Base-by-base conservation (phyloP, 345 rosid genomes). In the Populus simonii region DNA sequence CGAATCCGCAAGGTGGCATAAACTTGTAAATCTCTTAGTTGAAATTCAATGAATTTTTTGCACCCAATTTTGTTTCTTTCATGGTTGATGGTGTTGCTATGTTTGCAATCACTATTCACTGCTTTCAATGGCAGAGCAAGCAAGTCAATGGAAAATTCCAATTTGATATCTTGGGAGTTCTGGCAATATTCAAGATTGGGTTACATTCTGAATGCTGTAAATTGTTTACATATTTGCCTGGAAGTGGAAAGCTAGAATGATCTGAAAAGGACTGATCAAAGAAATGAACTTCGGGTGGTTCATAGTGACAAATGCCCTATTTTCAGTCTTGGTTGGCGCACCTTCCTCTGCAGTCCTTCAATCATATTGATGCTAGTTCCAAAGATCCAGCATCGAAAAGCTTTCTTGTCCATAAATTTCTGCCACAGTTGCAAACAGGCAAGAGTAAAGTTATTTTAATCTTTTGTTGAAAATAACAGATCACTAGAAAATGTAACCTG, bases 1-100 rank as follows among this genome's bases (percentile, higher is more conserved):
- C 81, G 97, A 81, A 92, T 92, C 57, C 78, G 68, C 27, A 87
- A 75, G 80, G 87, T 90, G 76, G 79, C 81, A 57, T 91, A 89
- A 84, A 79, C 84, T 62, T 68, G 83, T 75, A 87, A 81, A 79
- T 81, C 86, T 80, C 75, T 79, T 59, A 23, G 83, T 80, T 80
- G 81, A 88, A 71, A 70, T 63, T 57, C 69, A n/a, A 43, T 20
- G 20, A 25, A 49, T 79, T 75, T 75, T 61, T 29, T 11, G 43
- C 29, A 53, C 31, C 49, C 31, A 65, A 41, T 66, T 74, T 39
- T 75, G 35, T 49, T 31, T 61, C 63, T 25, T 43, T 41, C 38
- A 51, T 59, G 63, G 71, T 57, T 35, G 38, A 22, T 68, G 77
- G 61, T 1, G 23, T 47, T 33, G 53, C 51, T n/a, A 1, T 53